Base-by-base conservation (phyloP, 2,329 filamentous ascomycete species). In the Aureobasidium melanogenum region DNA sequence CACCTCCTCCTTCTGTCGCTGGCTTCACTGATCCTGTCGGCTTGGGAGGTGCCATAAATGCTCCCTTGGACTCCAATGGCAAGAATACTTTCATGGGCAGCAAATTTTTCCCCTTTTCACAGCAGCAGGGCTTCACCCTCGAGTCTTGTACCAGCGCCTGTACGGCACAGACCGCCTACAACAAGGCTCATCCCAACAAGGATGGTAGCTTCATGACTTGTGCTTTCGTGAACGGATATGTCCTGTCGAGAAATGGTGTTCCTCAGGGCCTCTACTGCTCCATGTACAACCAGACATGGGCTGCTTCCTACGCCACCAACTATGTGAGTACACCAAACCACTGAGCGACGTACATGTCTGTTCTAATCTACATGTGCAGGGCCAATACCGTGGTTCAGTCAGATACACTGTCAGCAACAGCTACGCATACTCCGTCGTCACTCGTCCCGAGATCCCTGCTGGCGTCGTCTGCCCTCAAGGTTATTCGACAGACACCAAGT, bases 221-320 rank as follows among this genome's bases (percentile, higher is more conserved):
- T 55, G 51, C 43, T 47, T 69, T 69, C 69, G 73, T 76, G 66
- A 74, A 74, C 47, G 67, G 70, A 0, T 78, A 74, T 62, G 67
- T 77, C 60, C 61, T 75, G 19, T 68, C 70, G 57, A 71, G 71
- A 67, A 74, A 76, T 63, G 71, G 71, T 15, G 56, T 63, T 30
- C 66, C 72, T 1, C 63, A 71, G 34, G 74, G 75, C 17, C 72
- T 73, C n/a, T 72, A 74, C 63, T 77, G 75, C 65, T 66, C 70
- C 28, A 61, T 77, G 56, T 77, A 75, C 67, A 63, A 62, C 10
- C 60, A 64, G 19, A 19, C 39, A 5, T 69, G 67, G 67, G 60
- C 46, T 26, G 46, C 50, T 19, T 61, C 34, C 8, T 67, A 67
- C 48, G 65, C 63, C 8, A 68, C 64, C 39, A 68, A 68, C 52